Conservation (phyloP, 257 asterid genomes). For the Rhazya stricta region DNA sequence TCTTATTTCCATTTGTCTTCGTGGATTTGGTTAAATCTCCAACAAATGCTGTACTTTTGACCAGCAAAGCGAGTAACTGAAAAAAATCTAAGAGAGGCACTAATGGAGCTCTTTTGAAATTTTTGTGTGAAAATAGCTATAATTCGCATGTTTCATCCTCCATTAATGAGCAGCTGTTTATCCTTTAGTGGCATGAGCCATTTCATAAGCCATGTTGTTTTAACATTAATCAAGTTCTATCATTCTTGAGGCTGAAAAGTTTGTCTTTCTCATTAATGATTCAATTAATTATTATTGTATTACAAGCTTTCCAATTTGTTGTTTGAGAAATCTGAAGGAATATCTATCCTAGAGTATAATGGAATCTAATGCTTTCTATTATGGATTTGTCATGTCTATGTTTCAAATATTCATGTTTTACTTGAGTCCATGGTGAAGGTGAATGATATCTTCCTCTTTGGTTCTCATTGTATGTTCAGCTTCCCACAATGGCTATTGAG, state of each 20-base stretch:
- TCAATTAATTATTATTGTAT: neutral
- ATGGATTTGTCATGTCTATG: neutral
- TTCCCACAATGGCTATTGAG: slow-evolving; percentile 95
- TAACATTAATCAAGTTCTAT: neutral
- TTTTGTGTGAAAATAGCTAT: neutral
- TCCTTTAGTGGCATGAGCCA: neutral
- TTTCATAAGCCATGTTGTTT: neutral
- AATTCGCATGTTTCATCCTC: neutral
- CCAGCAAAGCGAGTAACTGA: neutral
- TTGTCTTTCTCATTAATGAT: neutral
- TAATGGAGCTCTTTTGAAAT: neutral
- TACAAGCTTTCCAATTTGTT: neutral
- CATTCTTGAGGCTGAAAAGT: neutral
- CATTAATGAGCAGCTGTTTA: neutral
- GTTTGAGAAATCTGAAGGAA: neutral
- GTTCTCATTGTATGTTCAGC: slow-evolving; percentile 32
- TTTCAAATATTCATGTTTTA: slow-evolving; percentile 4
- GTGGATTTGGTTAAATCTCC: neutral
- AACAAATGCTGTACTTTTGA: neutral
- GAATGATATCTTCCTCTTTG: slow-evolving; percentile 10
- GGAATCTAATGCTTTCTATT: neutral
- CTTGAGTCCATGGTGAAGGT: neutral
- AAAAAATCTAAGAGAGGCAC: neutral
- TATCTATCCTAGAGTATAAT: neutral
- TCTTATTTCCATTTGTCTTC: neutral